Evolutionary conservation across 148 eudicot genomes (phyloP).

Genomic region (Rhododendron molle): DNA sequence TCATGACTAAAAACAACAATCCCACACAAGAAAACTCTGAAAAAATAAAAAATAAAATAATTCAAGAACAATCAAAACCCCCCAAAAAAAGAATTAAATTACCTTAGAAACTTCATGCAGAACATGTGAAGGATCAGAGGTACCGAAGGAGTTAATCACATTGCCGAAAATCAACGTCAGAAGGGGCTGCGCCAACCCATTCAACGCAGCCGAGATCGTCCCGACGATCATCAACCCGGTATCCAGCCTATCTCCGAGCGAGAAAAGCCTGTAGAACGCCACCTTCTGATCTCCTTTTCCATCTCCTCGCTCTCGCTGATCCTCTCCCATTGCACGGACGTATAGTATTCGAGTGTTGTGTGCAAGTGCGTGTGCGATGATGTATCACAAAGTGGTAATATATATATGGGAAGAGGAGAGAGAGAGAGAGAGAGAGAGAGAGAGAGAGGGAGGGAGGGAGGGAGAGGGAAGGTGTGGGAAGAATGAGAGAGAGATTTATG

Average conservation of each 20-base stretch:
- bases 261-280: conserved; percentile 45
- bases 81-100: background rate
- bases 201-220: conserved; percentile 37
- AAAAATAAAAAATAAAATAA: background rate
- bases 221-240: conserved; percentile 52
- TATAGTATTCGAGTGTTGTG: background rate
- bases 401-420: background rate
- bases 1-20: background rate
- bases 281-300: conserved; percentile 35
- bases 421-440: background rate
- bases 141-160: conserved; percentile 58
- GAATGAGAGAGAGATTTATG: background rate
- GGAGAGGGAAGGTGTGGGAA: background rate
- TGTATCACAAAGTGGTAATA: too few species aligned
- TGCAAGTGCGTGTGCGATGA: background rate
- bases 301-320: background rate
- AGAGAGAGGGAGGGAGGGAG: background rate
- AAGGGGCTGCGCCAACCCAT: conserved; percentile 66
- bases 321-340: background rate
- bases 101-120: conserved; percentile 75
- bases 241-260: conserved; percentile 51
- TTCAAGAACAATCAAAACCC: background rate
- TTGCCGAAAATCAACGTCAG: conserved; percentile 61
- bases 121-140: conserved; percentile 26
- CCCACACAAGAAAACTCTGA: background rate